Evolutionary conservation across 352 stramenopile species (phyloP).

Genomic region (Phytophthora rubi): DNA sequence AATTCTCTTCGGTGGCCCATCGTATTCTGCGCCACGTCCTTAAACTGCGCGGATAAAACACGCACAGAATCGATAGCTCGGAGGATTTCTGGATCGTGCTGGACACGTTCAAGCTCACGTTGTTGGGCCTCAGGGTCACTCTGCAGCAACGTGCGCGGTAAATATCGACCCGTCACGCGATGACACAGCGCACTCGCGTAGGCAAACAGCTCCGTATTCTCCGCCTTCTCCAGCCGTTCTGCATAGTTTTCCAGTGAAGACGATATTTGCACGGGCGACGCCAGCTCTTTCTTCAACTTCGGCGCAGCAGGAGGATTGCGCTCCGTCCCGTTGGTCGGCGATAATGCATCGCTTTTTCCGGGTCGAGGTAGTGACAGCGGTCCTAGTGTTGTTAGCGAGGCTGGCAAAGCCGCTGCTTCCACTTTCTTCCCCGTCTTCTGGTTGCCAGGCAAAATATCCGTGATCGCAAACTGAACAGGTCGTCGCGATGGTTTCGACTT

Average conservation of each 20-base stretch:
- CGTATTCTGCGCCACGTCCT: conserved; percentile 60
- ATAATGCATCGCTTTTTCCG: background rate
- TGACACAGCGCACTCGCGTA: conserved; percentile 75
- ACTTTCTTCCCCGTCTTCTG: conserved; percentile 21
- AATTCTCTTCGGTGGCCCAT: conserved; percentile 73
- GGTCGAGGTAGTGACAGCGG: conserved; percentile 25
- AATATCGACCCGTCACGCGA: conserved; percentile 66
- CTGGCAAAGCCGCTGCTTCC: background rate
- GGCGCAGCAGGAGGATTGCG: conserved; percentile 8
- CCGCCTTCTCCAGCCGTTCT: conserved; percentile 42
- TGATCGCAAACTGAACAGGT: conserved; percentile 38
- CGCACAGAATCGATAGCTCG: conserved; percentile 56
- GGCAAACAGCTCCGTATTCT: conserved; percentile 73
- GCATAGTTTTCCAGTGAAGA: conserved; percentile 40
- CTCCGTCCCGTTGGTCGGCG: background rate
- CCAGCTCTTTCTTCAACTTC: conserved; percentile 15
- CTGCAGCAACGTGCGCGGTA: conserved; percentile 53
- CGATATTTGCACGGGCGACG: conserved; percentile 1
- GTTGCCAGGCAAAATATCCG: conserved; percentile 37
- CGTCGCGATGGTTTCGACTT: background rate
- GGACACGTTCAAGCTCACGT: conserved; percentile 61
- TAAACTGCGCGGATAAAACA: conserved; percentile 72
- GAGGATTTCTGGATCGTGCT: conserved; percentile 65
- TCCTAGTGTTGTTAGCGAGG: conserved; percentile 9
- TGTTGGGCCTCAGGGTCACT: conserved; percentile 54